Base-by-base conservation (phyloP, 2,329 filamentous ascomycete species). In the Aspergillus oerlinghausenensis region DNA sequence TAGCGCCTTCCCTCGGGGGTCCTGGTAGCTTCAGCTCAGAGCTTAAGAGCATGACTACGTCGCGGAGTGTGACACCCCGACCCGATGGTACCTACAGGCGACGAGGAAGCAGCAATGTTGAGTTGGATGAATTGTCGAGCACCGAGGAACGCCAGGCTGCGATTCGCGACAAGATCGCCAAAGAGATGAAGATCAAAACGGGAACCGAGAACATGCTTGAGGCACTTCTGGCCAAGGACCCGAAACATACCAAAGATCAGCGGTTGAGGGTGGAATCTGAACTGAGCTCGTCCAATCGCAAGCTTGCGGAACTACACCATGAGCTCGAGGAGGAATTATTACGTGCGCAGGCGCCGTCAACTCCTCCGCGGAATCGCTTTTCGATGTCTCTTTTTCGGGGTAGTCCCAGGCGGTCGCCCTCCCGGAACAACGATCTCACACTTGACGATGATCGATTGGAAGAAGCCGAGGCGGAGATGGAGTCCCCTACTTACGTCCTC, bases 191-290 rank as follows among this genome's bases (percentile, higher is more conserved):
- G 80, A 97, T 99, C 71, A 97, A 96, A 75, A 89, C 93, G 67
- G 94, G 94, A 21, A 97, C 93, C 56, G 94, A 99, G 79, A 99
- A 99, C 72, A 87, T 99, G 84, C 81, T 99, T 42, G 94, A 99
- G 77, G 94, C 94, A 11, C 78, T 99, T 63, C 91, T 97, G 72
- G 84, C 87, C 48, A 99, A 99, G 76, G 97, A 96, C 73, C 88
- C 90, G 49, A 99, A 97, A 76, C 93, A 97, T 73, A 89, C 89
- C 61, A 95, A 92, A 71, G 93, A 93, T 58, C 90, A 93, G 70
- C 84, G 90, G 48, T 79, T 83, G 59, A 83, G 84, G 65, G 89
- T 92, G 28, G 90, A 99, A 77, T 88, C 89, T 51, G 94, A 99
- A 77, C 81, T 99, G 64, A 94, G 87, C 70, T 88, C 91, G 38